These are phyloP conservation scores for Sporothrix inflata DNA, from an alignment of 2,329 filamentous ascomycete species.

Conservation along the genomic window DNA sequence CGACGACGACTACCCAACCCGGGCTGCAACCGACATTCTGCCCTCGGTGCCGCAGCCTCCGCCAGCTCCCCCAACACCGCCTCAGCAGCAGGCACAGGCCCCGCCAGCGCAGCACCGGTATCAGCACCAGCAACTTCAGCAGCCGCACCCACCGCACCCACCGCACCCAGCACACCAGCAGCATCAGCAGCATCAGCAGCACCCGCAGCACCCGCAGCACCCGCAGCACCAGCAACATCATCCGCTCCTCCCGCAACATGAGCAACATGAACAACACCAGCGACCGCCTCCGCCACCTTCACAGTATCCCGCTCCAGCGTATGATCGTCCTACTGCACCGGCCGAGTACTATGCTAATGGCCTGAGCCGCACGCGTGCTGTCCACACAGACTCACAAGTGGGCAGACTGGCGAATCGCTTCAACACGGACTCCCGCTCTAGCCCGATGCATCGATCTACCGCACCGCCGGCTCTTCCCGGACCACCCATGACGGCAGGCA, in stretches of 20 bases:
- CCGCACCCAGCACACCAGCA: not conserved
- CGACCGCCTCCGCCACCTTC: slow-evolving; percentile 22
- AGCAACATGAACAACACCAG: slow-evolving; percentile 32
- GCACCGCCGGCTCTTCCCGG: slow-evolving; percentile 35
- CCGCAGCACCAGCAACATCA: slow-evolving; percentile 31
- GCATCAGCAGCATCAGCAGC: not conserved
- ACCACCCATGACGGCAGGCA: slow-evolving; percentile 27
- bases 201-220: not conserved
- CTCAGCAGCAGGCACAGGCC: slow-evolving; percentile 26
- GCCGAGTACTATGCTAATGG: slow-evolving; percentile 49
- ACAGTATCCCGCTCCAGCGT: slow-evolving; percentile 36
- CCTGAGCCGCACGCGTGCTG: slow-evolving; percentile 49
- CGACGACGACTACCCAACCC: slow-evolving; percentile 56
- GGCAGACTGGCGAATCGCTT: slow-evolving; percentile 56
- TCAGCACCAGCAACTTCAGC: slow-evolving; percentile 3
- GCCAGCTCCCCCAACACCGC: slow-evolving; percentile 32
- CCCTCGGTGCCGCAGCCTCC: slow-evolving; percentile 42
- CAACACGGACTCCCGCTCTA: slow-evolving; percentile 48
- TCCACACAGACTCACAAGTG: slow-evolving; percentile 51
- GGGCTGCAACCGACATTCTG: slow-evolving; percentile 44
- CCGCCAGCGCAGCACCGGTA: not conserved
- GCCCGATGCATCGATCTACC: slow-evolving; percentile 34
- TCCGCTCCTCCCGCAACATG: not conserved
- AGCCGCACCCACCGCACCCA: not conserved
- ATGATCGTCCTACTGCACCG: slow-evolving; percentile 44